Evolutionary conservation across 176 grass and related monocot genomes (phyloP).

Genomic region (Coix lacrymajobi): DNA sequence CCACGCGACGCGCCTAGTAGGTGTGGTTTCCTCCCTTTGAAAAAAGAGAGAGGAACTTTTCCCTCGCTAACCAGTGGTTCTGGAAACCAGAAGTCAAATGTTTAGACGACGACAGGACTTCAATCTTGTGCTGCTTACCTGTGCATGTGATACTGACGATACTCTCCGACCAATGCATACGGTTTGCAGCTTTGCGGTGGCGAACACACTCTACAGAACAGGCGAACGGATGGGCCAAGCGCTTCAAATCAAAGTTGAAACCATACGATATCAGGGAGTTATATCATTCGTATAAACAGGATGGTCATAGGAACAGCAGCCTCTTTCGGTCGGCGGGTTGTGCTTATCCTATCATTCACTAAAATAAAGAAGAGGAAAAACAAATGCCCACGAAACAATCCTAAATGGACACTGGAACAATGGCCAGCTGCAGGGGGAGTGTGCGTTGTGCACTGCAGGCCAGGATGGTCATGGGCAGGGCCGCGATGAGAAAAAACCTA

Average conservation of each 20-base stretch:
- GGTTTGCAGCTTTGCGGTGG: background rate
- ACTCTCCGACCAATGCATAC: slow-evolving; percentile 1
- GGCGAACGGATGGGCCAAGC: background rate
- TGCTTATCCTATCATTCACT: background rate
- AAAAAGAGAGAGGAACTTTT: background rate
- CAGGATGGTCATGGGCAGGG: background rate
- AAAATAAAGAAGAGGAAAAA: background rate
- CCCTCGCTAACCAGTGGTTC: slow-evolving; percentile 15
- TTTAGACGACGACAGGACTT: background rate
- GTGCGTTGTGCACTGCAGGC: background rate
- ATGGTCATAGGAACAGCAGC: background rate
- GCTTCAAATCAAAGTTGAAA: background rate
- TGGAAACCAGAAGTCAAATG: slow-evolving; percentile 7
- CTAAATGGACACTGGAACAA: background rate
- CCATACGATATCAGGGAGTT: background rate
- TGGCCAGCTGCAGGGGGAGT: background rate
- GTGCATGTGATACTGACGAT: background rate
- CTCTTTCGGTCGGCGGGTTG: too few species aligned
- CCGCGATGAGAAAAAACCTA: background rate
- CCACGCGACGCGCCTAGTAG: too few species aligned
- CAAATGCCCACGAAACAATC: background rate
- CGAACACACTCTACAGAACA: background rate
- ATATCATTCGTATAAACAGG: background rate
- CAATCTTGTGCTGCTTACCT: background rate
- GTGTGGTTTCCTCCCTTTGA: background rate